Evolutionary conservation across 2,329 filamentous ascomycete species (phyloP).

Genomic region (Cladosporium sp.): DNA sequence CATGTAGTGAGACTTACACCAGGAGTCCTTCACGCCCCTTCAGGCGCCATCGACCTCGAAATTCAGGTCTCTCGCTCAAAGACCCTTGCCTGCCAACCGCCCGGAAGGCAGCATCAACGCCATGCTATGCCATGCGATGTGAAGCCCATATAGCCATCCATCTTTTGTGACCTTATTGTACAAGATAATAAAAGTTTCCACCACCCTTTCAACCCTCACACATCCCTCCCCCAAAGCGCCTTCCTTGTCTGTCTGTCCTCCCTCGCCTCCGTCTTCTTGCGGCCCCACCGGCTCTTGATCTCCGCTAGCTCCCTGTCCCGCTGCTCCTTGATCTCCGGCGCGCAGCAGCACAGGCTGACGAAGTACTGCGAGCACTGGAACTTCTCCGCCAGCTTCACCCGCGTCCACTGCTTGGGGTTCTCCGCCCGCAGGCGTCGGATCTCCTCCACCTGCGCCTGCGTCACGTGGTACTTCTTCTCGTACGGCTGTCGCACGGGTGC

Average conservation of each 20-base stretch:
- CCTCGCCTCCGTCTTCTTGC: conserved; percentile 52
- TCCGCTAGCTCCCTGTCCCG: conserved; percentile 43
- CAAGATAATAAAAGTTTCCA: background rate
- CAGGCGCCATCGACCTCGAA: background rate
- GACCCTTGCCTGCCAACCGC: too few species aligned
- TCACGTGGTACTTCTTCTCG: conserved; percentile 58
- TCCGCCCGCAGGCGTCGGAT: conserved; percentile 50
- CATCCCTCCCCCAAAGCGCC: conserved; percentile 54
- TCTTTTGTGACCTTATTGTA: background rate
- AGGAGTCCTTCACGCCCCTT: background rate
- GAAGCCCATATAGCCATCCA: background rate
- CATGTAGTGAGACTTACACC: background rate
- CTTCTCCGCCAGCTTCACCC: conserved; percentile 53
- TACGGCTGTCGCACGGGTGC: conserved; percentile 45
- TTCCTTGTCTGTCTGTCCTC: conserved; percentile 56
- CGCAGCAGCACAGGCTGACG: conserved; percentile 53
- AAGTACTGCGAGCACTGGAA: conserved; percentile 60
- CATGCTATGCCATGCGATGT: conserved; percentile 2
- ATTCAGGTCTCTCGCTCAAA: too few species aligned
- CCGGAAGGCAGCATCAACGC: background rate
- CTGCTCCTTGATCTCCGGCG: conserved; percentile 39
- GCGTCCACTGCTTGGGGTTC: conserved; percentile 55
- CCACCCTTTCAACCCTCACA: background rate
- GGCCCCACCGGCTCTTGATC: conserved; percentile 56
- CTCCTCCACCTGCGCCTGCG: conserved; percentile 50